Evolutionary conservation across 2,329 filamentous ascomycete species (phyloP), one percentile per base, ranked within the genome.

Genomic region (Ceratocystis harringtonii): DNA sequence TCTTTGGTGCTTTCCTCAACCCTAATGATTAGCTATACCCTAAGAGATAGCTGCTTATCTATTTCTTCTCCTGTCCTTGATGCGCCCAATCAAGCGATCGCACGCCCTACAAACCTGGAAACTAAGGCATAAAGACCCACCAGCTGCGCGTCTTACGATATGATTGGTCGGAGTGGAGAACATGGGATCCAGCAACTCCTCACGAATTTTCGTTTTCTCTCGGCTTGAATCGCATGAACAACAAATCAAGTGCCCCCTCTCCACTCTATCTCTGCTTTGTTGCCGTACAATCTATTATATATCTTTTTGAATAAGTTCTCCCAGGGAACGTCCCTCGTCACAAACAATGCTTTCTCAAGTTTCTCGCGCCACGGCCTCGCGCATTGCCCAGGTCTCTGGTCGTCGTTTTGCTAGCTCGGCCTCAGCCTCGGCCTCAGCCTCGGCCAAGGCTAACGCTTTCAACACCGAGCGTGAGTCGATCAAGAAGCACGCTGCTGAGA

Each of bases 381-480:
- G 85, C 71, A 83, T 83, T 73, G 28, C 55, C 25, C 76, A 76
- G 69, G 76, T 80, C 69, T 77, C 79, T 71, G 87, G 89, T 80
- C 85, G 88, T 76, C 86, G 87, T 72, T 81, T 90, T 72, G 86
- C 85, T 74, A 86, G 83, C 79, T 80, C 81, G 72, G 75, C 89
- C 72, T 89, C n/a, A 61, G 30, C 36, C 36, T 41, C 36, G 36
- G 36, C 36, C 36, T 41, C 36, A 41, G 36, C 36, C 36, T 41
- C 36, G 36, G 36, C 36, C 36, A 36, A 57, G 44, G 45, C 65
- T 80, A 97, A 95, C 79, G 85, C 86, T 73, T 99, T 97, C 83
- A 87, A 95, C 81, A 86, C 88, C 73, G 94, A 99, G 83, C 86
- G 94, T 75, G 81, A 85, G 75, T 89, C 88, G 73, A 89, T 96